Base-by-base conservation (phyloP, 805 yeast species). In the Cyberlindnera japonica region DNA sequence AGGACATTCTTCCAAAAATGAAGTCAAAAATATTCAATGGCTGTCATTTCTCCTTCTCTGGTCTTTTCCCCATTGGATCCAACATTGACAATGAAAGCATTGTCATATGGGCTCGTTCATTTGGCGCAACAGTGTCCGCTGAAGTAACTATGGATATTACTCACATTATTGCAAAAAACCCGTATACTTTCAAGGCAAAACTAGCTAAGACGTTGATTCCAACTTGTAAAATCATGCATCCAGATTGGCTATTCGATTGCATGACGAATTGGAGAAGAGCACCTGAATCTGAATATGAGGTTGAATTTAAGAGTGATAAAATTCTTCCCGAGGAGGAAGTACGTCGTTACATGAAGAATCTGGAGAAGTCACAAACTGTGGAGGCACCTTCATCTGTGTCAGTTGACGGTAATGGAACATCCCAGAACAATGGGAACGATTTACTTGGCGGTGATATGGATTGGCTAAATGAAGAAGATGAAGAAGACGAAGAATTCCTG, bases 161-260 rank as follows among this genome's bases (percentile, higher is more conserved):
- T 0, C 99, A 91, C 61, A 84, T 91, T 3, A 81, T 91, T 14
- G 86, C 96, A 30, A 75, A 81, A 44, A 81, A 81, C 37, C 79
- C 89, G 1, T 80, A 81, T 15, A 93, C 99, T 0, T 75, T 78
- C 53, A 91, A 91, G 59, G 96, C 90, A 9, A 73, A 90, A 33
- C 72, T 83, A 23, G 97, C 96, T 0, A 77, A 74, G 55, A 67
- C 81, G 0, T 66, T 77, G 40, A 64, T 71, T n/a, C 65, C 78
- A 29, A 58, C 67, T 15, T 82, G 83, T 25, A 79, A 82, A 51
- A 74, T 91, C n/a, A 95, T 91, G 15, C 82, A 81, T 54, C 90
- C 95, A 3, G 93, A 86, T 54, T 91, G 99, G 99, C 63, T 91
- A 3, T 90, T 90, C 64, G 80, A 83, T 26, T 85, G 96, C 60